These are phyloP conservation scores for Gymnopilus junonius DNA, from an alignment of 768 basidiomycete genomes.

Conservation along the genomic window DNA sequence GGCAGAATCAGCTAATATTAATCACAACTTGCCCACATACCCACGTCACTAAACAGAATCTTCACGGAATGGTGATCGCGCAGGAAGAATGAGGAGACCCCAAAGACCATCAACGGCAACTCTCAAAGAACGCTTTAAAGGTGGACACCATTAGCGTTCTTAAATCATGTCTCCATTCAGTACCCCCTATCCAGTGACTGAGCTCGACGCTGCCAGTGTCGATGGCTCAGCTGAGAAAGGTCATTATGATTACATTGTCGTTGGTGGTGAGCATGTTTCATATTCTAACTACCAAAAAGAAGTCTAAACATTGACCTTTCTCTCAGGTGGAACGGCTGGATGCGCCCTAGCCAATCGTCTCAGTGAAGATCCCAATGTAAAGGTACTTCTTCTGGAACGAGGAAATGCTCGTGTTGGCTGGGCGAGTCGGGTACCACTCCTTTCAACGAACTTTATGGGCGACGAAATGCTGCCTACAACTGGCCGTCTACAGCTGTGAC, in stretches of 20 bases:
- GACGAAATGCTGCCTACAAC: background rate
- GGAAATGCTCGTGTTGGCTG: background rate
- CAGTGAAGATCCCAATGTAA: background rate
- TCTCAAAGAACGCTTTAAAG: background rate
- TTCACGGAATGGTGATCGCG: background rate
- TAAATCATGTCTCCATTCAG: background rate
- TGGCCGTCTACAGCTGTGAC: background rate
- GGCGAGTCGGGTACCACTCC: background rate
- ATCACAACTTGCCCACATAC: too few species aligned
- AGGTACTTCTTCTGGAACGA: background rate
- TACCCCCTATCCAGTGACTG: background rate
- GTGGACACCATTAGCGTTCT: background rate
- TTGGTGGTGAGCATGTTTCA: background rate
- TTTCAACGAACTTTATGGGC: background rate
- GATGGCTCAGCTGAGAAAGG: background rate
- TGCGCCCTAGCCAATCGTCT: background rate
- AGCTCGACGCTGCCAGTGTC: background rate
- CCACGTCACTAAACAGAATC: too few species aligned
- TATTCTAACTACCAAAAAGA: too few species aligned
- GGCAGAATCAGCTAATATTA: too few species aligned
- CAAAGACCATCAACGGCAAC: background rate
- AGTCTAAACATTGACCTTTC: background rate
- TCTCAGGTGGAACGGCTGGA: background rate
- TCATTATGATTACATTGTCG: slow-evolving; percentile 1
- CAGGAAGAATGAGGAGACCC: background rate